These are phyloP conservation scores for Ceratobasidium sp. DNA, from an alignment of 1,284 basidiomycete species.

Conservation along the genomic window DNA sequence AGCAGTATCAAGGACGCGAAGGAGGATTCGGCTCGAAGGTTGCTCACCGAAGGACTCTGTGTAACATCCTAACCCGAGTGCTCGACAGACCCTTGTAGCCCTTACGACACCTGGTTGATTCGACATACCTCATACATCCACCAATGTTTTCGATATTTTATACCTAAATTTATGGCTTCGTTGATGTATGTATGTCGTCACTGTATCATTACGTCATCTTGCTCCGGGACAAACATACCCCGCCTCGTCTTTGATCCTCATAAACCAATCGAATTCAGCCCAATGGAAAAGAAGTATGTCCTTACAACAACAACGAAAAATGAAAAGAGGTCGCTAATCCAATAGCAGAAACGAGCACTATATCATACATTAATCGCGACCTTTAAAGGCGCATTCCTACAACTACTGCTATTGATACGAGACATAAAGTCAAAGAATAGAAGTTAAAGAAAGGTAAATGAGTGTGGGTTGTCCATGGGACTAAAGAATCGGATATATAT, in stretches of 20 bases:
- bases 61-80: too few relatives aligned
- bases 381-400: neutral
- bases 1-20: neutral
- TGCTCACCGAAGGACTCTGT: neutral
- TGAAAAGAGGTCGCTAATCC: neutral
- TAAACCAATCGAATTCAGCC: slow-evolving; percentile 1
- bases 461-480: slow-evolving; percentile 2
- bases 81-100: too few relatives aligned
- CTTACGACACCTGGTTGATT: too few relatives aligned
- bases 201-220: neutral
- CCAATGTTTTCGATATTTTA: too few relatives aligned
- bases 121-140: too few relatives aligned
- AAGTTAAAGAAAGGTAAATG: neutral
- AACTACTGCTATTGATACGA: slow-evolving; percentile 13
- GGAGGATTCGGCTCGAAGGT: neutral
- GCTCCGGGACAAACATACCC: slow-evolving; percentile 1
- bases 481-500: slow-evolving; percentile 16
- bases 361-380: slow-evolving; percentile 20
- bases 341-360: slow-evolving; percentile 1
- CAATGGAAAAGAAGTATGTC: neutral
- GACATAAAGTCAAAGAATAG: neutral
- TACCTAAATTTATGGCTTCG: too few relatives aligned
- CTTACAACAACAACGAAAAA: neutral
- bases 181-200: too few relatives aligned
- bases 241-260: neutral